A percentile compares a stretch with the other conserved stretches of the same genome.
These are phyloP conservation scores for Saccharomyces pastorianus DNA, from an alignment of 1,139 yeast genomes.

Conservation along the genomic window DNA sequence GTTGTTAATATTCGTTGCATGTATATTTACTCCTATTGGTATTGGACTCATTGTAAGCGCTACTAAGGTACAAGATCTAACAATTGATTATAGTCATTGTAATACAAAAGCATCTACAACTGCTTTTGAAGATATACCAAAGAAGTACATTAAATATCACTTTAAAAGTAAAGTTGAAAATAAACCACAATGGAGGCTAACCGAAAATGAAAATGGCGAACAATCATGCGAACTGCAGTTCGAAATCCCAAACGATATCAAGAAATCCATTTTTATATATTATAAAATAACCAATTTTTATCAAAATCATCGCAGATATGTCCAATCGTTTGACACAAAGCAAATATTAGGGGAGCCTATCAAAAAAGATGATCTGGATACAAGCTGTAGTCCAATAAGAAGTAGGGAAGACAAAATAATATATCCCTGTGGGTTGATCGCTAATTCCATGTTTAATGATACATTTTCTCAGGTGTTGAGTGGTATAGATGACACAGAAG, in stretches of 20 bases:
- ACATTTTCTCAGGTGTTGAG: slow-evolving; percentile 42
- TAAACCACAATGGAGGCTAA: slow-evolving; percentile 50
- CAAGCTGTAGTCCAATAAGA: slow-evolving; percentile 75
- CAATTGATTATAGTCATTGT: slow-evolving; percentile 56
- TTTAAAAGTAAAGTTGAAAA: slow-evolving; percentile 37
- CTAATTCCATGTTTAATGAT: slow-evolving; percentile 88
- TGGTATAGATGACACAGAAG: slow-evolving; percentile 35
- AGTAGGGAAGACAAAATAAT: slow-evolving; percentile 47
- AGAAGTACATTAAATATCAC: slow-evolving; percentile 45
- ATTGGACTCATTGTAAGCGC: slow-evolving; percentile 55
- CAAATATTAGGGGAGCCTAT: slow-evolving; percentile 63
- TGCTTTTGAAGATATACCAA: slow-evolving; percentile 41
- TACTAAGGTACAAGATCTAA: slow-evolving; percentile 50
- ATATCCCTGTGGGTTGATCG: slow-evolving; percentile 94
- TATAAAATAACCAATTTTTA: slow-evolving; percentile 66
- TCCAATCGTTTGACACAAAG: slow-evolving; percentile 56
- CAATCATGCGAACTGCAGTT: slow-evolving; percentile 49
- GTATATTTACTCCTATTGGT: slow-evolving; percentile 71
- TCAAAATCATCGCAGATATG: slow-evolving; percentile 74
- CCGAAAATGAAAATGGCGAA: slow-evolving; percentile 33
- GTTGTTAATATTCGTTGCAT: slow-evolving; percentile 48
- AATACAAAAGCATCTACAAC: slow-evolving; percentile 34
- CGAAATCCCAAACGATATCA: slow-evolving; percentile 49
- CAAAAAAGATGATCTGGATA: slow-evolving; percentile 31
- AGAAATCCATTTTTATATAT: slow-evolving; percentile 56